Percentiles rank a stretch among this genome's conserved stretches.
phyloP scores from a whole-genome alignment of 345 rosid genomes.

The Alliaria petiolata region DNA sequence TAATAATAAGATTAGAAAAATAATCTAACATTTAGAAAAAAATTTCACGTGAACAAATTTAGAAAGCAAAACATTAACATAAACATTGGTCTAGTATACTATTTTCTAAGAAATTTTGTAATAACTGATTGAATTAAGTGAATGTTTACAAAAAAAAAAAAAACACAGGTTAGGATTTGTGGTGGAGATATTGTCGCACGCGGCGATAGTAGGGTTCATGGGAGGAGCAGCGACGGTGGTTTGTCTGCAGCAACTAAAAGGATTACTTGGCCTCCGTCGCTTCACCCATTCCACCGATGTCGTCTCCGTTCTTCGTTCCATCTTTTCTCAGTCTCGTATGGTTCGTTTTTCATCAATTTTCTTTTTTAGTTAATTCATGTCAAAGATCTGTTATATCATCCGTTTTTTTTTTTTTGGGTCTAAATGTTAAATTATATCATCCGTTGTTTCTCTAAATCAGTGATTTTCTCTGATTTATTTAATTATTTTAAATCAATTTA shows the following conservation, averaged over 20 bases:
- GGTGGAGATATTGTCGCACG: conserved; percentile 92
- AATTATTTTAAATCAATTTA: not conserved
- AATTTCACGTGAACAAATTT: not conserved
- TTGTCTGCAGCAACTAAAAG: conserved; percentile 78
- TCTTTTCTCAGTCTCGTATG: conserved; percentile 67
- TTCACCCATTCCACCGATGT: conserved; percentile 77
- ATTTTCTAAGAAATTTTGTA: not conserved
- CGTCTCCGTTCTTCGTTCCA: conserved; percentile 67
- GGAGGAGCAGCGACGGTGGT: conserved; percentile 96
- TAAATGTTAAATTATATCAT: too few species aligned
- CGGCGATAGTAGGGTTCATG: conserved; percentile 93
- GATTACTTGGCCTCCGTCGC: conserved; percentile 63
- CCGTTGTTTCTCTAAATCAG: not conserved
- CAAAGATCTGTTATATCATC: too few species aligned
- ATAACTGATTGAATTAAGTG: not conserved
- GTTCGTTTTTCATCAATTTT: conserved; percentile 14
- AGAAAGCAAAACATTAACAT: not conserved
- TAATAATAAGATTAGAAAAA: not conserved
- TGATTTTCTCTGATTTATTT: not conserved
- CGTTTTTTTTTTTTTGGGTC: too few species aligned
- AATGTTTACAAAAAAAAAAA: not conserved
- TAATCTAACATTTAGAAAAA: not conserved
- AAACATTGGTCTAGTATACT: not conserved
- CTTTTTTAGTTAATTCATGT: not conserved
- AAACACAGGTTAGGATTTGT: conserved; percentile 76